Base-by-base conservation (phyloP, 2,329 filamentous ascomycete species). In the Nothopassalora personata region DNA sequence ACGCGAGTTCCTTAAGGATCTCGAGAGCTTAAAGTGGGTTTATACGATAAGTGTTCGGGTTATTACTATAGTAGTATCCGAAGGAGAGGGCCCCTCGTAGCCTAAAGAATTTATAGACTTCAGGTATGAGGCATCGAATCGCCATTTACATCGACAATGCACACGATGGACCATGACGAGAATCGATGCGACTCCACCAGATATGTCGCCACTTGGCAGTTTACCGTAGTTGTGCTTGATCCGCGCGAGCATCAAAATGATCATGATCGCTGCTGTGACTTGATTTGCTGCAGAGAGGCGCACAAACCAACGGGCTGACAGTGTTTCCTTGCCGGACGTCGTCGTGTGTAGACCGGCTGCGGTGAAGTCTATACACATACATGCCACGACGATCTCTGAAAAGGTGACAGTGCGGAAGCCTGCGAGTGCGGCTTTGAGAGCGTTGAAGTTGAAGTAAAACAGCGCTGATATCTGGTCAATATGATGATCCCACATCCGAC, bases 181-280 rank as follows among this genome's bases (percentile, higher is more conserved):
- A 28, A 28, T 52, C 28, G 28, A 52, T 31, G 18, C 49, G 49
- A 9, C 49, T 31, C 49, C 49, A 52, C 7, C 49, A 52, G 10
- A 28, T 19, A 52, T 52, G 28, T 34, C 13, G 9, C 4, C 31
- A 9, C 19, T 13, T 18, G 27, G 30, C 5, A 30, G 18, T 13
- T 5, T 10, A 8, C 9, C 5, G 5, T 33, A 52, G 28, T 52
- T 52, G 28, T 36, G 10, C 19, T n/a, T 27, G 33, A 76, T 52
- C 13, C 28, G 11, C 5, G 49, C 28, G 18, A 52, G 49, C 49
- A 52, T 52, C 15, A 19, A 4, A 28, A 19, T 27, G 11, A 49
- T 8, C 19, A 49, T 49, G 5, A 28, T 7, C 1, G 19, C 47
- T 1, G 47, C 15, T 7, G 27, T 13, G 47, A 49, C 10, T 19